A percentile compares a stretch with the other conserved stretches of the same genome.
Evolutionary conservation across 768 basidiomycete genomes (phyloP).

Genomic region (Tubosaeta sp.): DNA sequence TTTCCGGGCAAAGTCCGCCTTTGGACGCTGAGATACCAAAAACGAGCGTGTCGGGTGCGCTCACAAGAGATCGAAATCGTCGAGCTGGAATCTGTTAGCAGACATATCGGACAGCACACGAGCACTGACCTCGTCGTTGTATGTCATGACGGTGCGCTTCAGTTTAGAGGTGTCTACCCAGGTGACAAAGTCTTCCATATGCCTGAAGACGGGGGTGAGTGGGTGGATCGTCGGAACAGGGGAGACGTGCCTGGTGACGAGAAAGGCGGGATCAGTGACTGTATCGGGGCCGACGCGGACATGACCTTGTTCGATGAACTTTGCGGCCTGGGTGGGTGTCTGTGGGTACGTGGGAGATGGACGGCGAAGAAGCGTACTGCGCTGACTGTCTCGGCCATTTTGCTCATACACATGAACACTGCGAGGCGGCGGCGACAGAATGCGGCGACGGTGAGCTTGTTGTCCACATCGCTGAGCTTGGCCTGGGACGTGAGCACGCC

Average conservation of each 20-base stretch:
- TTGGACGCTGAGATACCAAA: neutral
- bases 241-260: conserved; percentile 72
- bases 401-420: conserved; percentile 86
- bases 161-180: conserved; percentile 99
- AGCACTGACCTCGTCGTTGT: conserved; percentile 85
- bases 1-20: conserved; percentile 2
- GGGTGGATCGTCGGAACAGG: neutral
- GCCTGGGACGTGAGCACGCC: conserved; percentile 83
- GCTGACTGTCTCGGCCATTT: conserved; percentile 95
- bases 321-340: conserved; percentile 71
- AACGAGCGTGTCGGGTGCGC: neutral
- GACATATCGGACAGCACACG: neutral
- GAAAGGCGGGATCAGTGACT: conserved; percentile 92
- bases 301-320: conserved; percentile 98
- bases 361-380: conserved; percentile 54
- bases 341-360: conserved; percentile 1
- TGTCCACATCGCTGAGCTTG: conserved; percentile 90
- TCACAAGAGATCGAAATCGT: conserved; percentile 89
- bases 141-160: conserved; percentile 90
- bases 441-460: conserved; percentile 91
- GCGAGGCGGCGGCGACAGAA: conserved; percentile 91
- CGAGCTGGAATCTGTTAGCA: conserved; percentile 53
- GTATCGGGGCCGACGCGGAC: conserved; percentile 95
- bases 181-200: conserved; percentile 99
- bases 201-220: conserved; percentile 41